Base-by-base conservation (phyloP, 2,329 filamentous ascomycete species). In the Penicillium rolfsii region DNA sequence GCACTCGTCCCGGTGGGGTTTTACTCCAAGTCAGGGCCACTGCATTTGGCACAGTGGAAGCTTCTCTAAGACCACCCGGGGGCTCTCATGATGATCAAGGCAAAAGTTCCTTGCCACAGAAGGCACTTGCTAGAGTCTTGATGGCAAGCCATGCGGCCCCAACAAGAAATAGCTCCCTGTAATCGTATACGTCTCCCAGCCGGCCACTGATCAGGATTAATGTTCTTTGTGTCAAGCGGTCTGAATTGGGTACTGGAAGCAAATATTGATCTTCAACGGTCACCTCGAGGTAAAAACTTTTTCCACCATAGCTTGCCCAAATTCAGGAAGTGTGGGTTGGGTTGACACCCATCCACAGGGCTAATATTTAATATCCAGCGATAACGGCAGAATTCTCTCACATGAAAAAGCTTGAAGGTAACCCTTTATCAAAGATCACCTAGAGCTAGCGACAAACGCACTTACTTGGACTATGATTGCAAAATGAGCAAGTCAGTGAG, bases 1-100 rank as follows among this genome's bases (percentile, higher is more conserved):
- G 76, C 46, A 71, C 70, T 50, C 45, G 45, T 3, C 45, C 45
- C 14, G 45, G 45, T 8, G 45, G 45, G 24, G 30, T 48, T 2
- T 24, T 48, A 11, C 45, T 48, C 24, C 24, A 48, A 48, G 30
- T 48, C 45, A 48, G 28, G 8, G 45, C 45, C 6, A 48, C 45
- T n/a, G 45, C 45, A 48, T 48, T 48, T 9, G 45, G 45, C 45
- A 48, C 30, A 26, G n/a, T n/a, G 14, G 30, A 30, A n/a, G 45
- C 45, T 16, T 26, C 43, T 1, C 45, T 26, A 26, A 48, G 45
- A 6, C 45, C 45, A n/a, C 45, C 24, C 45, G 5, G 30, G 24
- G 7, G 45, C 45, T 48, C 45, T 48, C 45, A 48, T 48, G 14
- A 24, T n/a, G 45, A 48, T 26, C n/a, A 48, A 48, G 14, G 45